These are phyloP conservation scores for Cyphellophora attinorum DNA, from an alignment of 2,329 filamentous ascomycete genomes.

Conservation along the genomic window DNA sequence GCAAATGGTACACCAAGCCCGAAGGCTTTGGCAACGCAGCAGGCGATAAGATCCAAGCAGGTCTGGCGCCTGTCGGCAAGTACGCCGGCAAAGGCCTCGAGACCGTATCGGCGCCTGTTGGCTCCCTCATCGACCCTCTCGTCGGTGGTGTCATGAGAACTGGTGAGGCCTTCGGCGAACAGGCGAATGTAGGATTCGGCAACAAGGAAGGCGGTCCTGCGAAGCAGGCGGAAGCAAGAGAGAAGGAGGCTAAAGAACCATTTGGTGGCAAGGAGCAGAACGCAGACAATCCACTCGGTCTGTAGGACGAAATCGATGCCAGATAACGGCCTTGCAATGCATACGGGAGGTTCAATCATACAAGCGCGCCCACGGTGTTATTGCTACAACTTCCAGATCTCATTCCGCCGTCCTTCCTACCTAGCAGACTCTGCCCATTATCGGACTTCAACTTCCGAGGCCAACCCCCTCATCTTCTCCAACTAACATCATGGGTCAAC, in stretches of 20 bases:
- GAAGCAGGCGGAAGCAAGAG: conserved; percentile 15
- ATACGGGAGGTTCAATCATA: no score
- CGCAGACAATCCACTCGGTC: conserved; percentile 18
- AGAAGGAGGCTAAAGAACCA: conserved; percentile 14
- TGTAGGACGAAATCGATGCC: no score
- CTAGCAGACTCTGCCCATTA: no score
- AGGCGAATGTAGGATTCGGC: conserved; percentile 16
- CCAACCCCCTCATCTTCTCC: no score
- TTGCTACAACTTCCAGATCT: no score
- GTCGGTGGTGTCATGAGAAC: conserved; percentile 18
- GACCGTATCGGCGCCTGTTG: conserved; percentile 13
- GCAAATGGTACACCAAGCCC: conserved; percentile 12
- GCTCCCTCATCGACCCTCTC: conserved; percentile 17
- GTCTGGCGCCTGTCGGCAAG: conserved; percentile 19
- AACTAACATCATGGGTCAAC: no score
- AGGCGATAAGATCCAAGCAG: conserved; percentile 17
- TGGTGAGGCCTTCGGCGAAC: conserved; percentile 17
- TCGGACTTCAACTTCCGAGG: no score
- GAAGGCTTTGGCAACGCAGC: conserved; percentile 14
- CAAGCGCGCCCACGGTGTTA: no score
- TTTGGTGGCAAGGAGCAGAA: conserved; percentile 20
- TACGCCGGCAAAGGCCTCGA: conserved; percentile 18
- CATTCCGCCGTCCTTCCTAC: no score
- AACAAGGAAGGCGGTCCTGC: conserved; percentile 18
- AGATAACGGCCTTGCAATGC: no score